A percentile compares a stretch with the other conserved stretches of the same genome.
These are phyloP conservation scores for Teratosphaeria pseudoeucalypti DNA, from an alignment of 2,329 filamentous ascomycete genomes.

Conservation along the genomic window DNA sequence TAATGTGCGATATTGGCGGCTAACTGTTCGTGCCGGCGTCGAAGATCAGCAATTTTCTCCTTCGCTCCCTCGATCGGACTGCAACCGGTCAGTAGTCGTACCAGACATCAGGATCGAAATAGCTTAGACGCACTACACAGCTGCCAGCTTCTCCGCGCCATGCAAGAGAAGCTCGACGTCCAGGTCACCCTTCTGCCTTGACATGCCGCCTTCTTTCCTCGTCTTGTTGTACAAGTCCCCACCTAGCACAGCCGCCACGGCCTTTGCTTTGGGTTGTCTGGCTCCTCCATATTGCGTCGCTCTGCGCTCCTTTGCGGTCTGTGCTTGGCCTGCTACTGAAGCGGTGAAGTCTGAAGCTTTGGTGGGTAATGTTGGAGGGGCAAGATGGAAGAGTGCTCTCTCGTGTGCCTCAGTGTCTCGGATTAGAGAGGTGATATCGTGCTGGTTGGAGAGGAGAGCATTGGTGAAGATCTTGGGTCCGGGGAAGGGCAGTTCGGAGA, in stretches of 20 bases:
- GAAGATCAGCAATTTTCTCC: conserved; percentile 63
- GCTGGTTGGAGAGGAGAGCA: conserved; percentile 64
- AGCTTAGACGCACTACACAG: conserved; percentile 56
- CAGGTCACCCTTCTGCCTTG: conserved; percentile 52
- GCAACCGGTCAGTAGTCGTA: neutral
- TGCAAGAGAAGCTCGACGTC: conserved; percentile 76
- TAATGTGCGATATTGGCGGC: conserved; percentile 67
- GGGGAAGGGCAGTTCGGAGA: conserved; percentile 53
- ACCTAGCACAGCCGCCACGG: conserved; percentile 81
- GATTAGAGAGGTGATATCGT: conserved; percentile 90
- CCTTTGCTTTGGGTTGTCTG: conserved; percentile 61
- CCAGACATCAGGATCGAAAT: neutral
- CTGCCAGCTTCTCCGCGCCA: conserved; percentile 82
- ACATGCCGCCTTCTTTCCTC: conserved; percentile 43
- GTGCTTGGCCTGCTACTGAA: conserved; percentile 5
- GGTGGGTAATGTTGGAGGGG: conserved; percentile 49
- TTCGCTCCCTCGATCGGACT: conserved; percentile 65
- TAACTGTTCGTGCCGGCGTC: conserved; percentile 61
- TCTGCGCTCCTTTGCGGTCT: conserved; percentile 27
- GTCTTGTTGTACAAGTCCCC: conserved; percentile 79
- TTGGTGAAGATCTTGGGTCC: conserved; percentile 93
- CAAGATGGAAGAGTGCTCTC: conserved; percentile 86
- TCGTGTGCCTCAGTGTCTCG: conserved; percentile 93
- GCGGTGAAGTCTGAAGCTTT: conserved; percentile 28
- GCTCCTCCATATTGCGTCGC: conserved; percentile 41